phyloP scores from a whole-genome alignment of 2,329 filamentous ascomycete genomes.

The Pestalotiopsis sp. region DNA sequence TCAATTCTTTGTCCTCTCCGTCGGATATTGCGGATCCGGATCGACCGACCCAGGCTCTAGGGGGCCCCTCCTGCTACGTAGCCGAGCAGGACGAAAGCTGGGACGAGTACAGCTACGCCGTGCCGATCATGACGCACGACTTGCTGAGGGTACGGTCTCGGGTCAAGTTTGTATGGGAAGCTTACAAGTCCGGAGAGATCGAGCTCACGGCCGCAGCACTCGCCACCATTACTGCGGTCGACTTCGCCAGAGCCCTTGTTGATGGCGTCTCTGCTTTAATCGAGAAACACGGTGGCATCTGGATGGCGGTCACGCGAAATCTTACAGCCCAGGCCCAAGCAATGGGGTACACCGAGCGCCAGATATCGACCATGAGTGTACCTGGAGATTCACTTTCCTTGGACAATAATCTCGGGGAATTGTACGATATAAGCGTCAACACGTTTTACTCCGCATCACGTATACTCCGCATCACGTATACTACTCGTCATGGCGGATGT shows the following conservation, averaged over 20 bases:
- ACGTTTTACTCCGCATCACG: too few species aligned
- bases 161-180: constrained; percentile 32
- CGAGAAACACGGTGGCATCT: constrained; percentile 20
- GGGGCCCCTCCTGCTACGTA: constrained; percentile 28
- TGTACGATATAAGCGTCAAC: too few species aligned
- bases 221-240: constrained; percentile 36
- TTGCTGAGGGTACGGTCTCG: constrained; percentile 26
- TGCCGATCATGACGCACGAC: constrained; percentile 29
- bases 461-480: not conserved
- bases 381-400: too few species aligned
- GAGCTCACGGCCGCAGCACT: constrained; percentile 35
- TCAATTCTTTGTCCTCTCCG: constrained; percentile 34
- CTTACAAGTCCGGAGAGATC: constrained; percentile 23
- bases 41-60: constrained; percentile 15
- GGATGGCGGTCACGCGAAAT: constrained; percentile 19
- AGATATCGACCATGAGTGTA: not conserved
- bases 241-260: constrained; percentile 32
- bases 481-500: constrained; percentile 12
- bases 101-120: constrained; percentile 29
- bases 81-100: constrained; percentile 25
- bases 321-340: constrained; percentile 15
- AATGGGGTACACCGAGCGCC: constrained; percentile 16
- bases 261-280: constrained; percentile 28
- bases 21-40: constrained; percentile 17
- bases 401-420: too few species aligned